phyloP scores from a whole-genome alignment of 2,329 filamentous ascomycete genomes.

The Podosphaera fusca region DNA sequence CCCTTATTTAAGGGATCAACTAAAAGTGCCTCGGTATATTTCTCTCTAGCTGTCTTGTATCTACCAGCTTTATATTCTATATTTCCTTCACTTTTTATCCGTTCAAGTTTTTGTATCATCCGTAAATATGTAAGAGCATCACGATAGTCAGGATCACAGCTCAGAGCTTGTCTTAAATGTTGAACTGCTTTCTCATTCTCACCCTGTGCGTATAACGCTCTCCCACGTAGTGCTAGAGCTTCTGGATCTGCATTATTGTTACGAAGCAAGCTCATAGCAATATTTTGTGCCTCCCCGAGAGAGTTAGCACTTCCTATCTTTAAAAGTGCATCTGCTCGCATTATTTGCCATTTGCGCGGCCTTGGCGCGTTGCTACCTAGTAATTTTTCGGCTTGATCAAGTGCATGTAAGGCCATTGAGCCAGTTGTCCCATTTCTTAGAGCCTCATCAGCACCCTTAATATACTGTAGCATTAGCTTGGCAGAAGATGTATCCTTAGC shows the following conservation, averaged over 20 bases:
- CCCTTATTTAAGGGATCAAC: slow-evolving; percentile 76
- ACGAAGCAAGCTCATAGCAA: slow-evolving; percentile 70
- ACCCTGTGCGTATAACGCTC: slow-evolving; percentile 71
- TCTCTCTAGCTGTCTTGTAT: slow-evolving; percentile 59
- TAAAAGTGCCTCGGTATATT: slow-evolving; percentile 62
- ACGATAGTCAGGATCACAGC: slow-evolving; percentile 76
- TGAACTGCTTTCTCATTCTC: slow-evolving; percentile 90
- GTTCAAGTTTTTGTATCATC: slow-evolving; percentile 74
- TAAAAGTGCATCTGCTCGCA: slow-evolving; percentile 77
- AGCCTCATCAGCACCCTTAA: slow-evolving; percentile 57
- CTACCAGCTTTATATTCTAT: slow-evolving; percentile 65
- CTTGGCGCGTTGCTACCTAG: slow-evolving; percentile 53
- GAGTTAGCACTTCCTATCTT: slow-evolving; percentile 83
- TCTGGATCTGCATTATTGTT: slow-evolving; percentile 82
- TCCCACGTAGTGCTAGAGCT: slow-evolving; percentile 69
- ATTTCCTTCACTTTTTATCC: slow-evolving; percentile 89
- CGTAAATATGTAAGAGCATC: slow-evolving; percentile 74
- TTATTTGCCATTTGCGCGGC: slow-evolving; percentile 80
- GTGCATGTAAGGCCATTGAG: slow-evolving; percentile 76
- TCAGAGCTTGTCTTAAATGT: slow-evolving; percentile 74
- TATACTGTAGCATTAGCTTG: slow-evolving; percentile 61
- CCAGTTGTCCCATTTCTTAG: slow-evolving; percentile 53
- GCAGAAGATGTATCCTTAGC: slow-evolving; percentile 71
- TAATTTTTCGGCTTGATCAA: slow-evolving; percentile 71
- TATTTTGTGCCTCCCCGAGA: slow-evolving; percentile 73